Evolutionary conservation across 2,329 filamentous ascomycete species (phyloP), one percentile per base, ranked within the genome.

Genomic region (Aspergillus awamori): DNA sequence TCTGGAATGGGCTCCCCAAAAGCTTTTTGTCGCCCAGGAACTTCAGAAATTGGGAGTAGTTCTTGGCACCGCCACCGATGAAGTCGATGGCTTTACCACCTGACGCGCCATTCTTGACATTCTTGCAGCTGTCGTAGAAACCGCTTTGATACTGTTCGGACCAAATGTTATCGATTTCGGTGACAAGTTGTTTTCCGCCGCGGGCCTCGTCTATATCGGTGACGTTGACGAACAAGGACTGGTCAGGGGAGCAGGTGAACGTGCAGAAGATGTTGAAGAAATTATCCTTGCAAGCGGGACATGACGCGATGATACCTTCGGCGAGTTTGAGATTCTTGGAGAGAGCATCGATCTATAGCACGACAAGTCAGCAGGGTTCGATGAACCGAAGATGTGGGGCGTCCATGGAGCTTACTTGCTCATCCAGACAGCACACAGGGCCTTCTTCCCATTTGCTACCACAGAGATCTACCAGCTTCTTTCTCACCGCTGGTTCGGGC

Each of bases 221-320:
- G 47, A 99, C 87, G 71, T 99, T 99, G 74, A 99, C 83, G 73
- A 99, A 99, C 0, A 96, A 82, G 0, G 93, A 97, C 76, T 99
- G 95, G 72, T 99, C 90, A 5, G 96, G 94, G 4, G 95, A 99
- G 81, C 96, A 99, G 2, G 93, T 98, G 73, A 99, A 98, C 4
- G 93, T 96, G 80, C 95, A 99, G 77, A 99, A 99, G 48, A 96
- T 83, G 80, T 99, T 96, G 83, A 92, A 98, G 82, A 99, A 99
- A 82, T 99, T 99, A 70, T 93, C 90, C 78, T 95, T 96, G 85
- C 95, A 99, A 33, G 96, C 95, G 1, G 95, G 95, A 75, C 95
- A 99, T 8, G 93, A 92, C 26, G 93, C 89, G 74, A 99, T 93
- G 72, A 99, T 90, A 61, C 89, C 88, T 69, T 93, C 92, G 2